Conservation (phyloP, 768 basidiomycete species). For the Boletus subcaerulescens region DNA sequence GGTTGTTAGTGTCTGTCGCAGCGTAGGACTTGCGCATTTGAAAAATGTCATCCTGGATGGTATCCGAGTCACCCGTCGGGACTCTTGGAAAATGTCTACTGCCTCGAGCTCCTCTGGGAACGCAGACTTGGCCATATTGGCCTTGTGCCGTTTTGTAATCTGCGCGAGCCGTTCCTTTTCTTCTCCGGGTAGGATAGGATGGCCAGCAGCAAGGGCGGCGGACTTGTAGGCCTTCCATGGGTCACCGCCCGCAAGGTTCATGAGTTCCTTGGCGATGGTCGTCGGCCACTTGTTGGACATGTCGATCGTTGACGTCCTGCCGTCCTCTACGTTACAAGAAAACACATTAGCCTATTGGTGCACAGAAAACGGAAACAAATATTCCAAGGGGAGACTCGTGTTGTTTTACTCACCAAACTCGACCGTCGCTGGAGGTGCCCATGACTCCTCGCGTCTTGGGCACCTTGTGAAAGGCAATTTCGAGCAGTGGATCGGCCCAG, state of each 20-base stretch:
- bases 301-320: constrained; percentile 39
- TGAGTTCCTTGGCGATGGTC: constrained; percentile 63
- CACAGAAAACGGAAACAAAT: too few species aligned
- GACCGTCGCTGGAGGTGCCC: constrained; percentile 59
- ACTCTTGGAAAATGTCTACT: too few species aligned
- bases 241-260: constrained; percentile 62
- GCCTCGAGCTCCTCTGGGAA: constrained; percentile 18
- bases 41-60: too few species aligned
- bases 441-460: constrained; percentile 53
- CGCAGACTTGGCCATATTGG: background rate
- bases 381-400: too few species aligned
- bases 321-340: background rate
- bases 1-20: too few species aligned
- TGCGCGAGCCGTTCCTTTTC: constrained; percentile 28
- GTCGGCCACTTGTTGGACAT: constrained; percentile 71
- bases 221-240: constrained; percentile 57
- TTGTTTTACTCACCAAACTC: constrained; percentile 54
- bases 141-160: constrained; percentile 11
- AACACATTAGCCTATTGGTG: too few species aligned
- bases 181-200: constrained; percentile 50
- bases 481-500: constrained; percentile 66
- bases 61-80: too few species aligned
- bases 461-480: constrained; percentile 55
- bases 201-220: constrained; percentile 44
- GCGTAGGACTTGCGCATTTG: too few species aligned